A percentile compares a stretch with the other conserved stretches of the same genome.
These are phyloP conservation scores for Eimeria falciformis DNA, from an alignment of 169 alveolate species.

Conservation along the genomic window DNA sequence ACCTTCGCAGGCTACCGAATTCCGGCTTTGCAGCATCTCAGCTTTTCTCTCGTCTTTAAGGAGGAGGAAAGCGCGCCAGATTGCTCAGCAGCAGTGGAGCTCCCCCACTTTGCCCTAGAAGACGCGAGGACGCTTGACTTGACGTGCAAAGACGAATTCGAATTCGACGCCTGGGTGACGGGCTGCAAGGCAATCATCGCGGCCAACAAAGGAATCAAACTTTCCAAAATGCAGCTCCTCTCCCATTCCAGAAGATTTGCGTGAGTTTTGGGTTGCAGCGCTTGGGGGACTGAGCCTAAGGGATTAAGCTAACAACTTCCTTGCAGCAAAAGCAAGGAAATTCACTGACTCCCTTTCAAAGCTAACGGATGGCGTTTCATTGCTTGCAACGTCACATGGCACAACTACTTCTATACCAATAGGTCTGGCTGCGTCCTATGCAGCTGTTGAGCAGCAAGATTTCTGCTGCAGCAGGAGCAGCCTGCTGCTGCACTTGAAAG, in stretches of 20 bases:
- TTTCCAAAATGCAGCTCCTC: slow-evolving; percentile 80
- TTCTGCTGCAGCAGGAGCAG: too few relatives aligned
- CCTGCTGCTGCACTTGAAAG: background rate
- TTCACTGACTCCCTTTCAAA: too few relatives aligned
- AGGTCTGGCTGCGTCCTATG: too few relatives aligned
- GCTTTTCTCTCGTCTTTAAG: slow-evolving; percentile 82
- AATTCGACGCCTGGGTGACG: slow-evolving; percentile 78
- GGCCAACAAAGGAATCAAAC: slow-evolving; percentile 64
- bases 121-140: slow-evolving; percentile 80
- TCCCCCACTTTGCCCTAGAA: background rate
- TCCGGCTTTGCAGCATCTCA: slow-evolving; percentile 82
- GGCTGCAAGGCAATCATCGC: slow-evolving; percentile 81
- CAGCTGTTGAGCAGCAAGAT: too few relatives aligned
- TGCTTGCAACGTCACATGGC: too few relatives aligned
- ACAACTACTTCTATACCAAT: too few relatives aligned
- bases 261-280: slow-evolving; percentile 31
- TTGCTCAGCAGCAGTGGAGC: background rate
- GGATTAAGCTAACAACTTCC: too few relatives aligned
- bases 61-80: background rate
- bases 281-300: too few relatives aligned
- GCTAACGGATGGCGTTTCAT: too few relatives aligned
- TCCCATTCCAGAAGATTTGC: slow-evolving; percentile 81
- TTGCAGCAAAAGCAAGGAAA: too few relatives aligned
- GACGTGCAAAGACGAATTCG: slow-evolving; percentile 86
- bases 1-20: slow-evolving; percentile 80